These are phyloP conservation scores for Hemerocallis citrina DNA, from an alignment of 106 monocot species.

Conservation along the genomic window DNA sequence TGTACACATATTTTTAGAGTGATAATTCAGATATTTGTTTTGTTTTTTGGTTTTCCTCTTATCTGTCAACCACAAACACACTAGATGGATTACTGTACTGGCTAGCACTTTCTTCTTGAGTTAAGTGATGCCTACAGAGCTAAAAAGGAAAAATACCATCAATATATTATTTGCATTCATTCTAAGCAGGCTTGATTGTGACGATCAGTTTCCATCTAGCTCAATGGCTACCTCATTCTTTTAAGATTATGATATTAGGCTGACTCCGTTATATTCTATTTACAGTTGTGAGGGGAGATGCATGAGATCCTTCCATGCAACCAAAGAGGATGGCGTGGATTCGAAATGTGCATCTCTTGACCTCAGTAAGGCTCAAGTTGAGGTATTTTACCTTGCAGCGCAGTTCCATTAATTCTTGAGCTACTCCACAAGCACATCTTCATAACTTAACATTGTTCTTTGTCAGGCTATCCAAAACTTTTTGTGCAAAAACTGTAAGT, in stretches of 20 bases:
- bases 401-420: not conserved
- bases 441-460: not conserved
- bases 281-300: conserved; percentile 66
- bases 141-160: too few relatives aligned
- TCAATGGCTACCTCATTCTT: too few relatives aligned
- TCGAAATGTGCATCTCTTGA: conserved; percentile 51
- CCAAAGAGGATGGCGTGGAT: conserved; percentile 19
- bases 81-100: not conserved
- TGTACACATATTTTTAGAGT: too few relatives aligned
- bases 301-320: conserved; percentile 60
- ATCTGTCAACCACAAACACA: too few relatives aligned
- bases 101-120: not conserved
- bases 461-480: conserved; percentile 46
- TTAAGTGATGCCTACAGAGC: too few relatives aligned
- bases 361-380: conserved; percentile 29
- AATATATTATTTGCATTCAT: too few relatives aligned
- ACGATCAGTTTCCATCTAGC: too few relatives aligned
- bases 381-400: conserved; percentile 7
- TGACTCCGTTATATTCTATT: not conserved
- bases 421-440: not conserved
- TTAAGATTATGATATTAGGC: not conserved
- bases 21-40: too few relatives aligned
- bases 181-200: too few relatives aligned
- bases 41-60: too few relatives aligned
- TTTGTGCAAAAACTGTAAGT: conserved; percentile 41